Conservation (phyloP, 805 yeast genomes). For the Metschnikowia aberdeeniae region DNA sequence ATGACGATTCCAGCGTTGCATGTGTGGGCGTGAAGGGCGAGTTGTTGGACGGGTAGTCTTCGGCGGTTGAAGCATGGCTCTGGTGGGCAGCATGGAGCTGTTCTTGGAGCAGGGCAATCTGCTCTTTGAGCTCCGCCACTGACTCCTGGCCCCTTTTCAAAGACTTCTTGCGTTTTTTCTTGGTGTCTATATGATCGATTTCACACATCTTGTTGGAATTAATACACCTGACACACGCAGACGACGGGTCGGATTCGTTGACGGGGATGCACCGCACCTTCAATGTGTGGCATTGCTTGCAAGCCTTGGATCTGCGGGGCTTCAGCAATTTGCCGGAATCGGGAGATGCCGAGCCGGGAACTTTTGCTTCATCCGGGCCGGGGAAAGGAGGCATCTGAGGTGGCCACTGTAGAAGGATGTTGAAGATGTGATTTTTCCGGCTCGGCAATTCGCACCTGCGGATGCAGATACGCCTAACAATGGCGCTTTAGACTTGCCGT, state of each 20-base stretch:
- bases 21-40: neutral
- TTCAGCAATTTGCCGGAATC: slow-evolving; percentile 7
- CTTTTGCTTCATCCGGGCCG: neutral
- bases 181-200: slow-evolving; percentile 57
- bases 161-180: slow-evolving; percentile 43
- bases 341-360: neutral
- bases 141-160: slow-evolving; percentile 16
- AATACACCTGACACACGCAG: slow-evolving; percentile 71
- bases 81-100: slow-evolving; percentile 12
- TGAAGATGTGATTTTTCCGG: slow-evolving; percentile 4
- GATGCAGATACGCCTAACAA: slow-evolving; percentile 3
- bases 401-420: neutral
- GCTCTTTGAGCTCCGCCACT: slow-evolving; percentile 20
- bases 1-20: slow-evolving; percentile 8
- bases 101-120: slow-evolving; percentile 17
- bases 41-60: neutral
- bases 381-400: neutral
- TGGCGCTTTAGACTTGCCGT: neutral
- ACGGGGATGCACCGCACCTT: slow-evolving; percentile 84
- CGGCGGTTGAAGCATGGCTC: slow-evolving; percentile 6
- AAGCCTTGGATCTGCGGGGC: slow-evolving; percentile 50
- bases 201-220: slow-evolving; percentile 63
- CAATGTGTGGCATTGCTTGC: slow-evolving; percentile 72
- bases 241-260: slow-evolving; percentile 50
- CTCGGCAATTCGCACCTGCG: slow-evolving; percentile 5